These are phyloP conservation scores for Plantago ovata DNA, from an alignment of 257 asterid genomes.

Conservation along the genomic window DNA sequence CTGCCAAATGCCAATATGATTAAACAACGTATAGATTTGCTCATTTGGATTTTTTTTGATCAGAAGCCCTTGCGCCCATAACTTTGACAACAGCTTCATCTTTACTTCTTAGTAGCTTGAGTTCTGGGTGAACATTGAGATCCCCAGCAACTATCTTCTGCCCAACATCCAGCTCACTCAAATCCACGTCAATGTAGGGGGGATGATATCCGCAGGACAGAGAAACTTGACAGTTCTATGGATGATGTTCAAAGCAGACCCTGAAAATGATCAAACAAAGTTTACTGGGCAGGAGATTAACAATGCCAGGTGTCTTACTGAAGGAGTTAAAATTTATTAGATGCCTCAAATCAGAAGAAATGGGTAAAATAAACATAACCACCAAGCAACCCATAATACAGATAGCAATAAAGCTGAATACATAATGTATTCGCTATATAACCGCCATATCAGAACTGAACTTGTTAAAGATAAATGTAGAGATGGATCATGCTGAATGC, in stretches of 20 bases:
- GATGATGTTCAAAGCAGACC: constrained; percentile 68
- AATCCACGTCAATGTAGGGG: constrained; percentile 88
- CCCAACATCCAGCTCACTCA: constrained; percentile 85
- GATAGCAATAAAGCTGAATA: no score
- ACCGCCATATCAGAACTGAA: no score
- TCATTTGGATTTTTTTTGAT: constrained; percentile 47
- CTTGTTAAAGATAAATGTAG: no score
- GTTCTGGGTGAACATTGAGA: constrained; percentile 86
- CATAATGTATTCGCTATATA: no score
- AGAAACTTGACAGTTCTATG: constrained; percentile 74
- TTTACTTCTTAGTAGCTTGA: constrained; percentile 44
- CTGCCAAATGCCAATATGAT: neutral
- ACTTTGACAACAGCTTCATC: constrained; percentile 48
- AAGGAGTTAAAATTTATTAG: neutral
- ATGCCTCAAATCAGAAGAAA: no score
- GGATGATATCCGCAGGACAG: constrained; percentile 87
- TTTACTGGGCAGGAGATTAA: neutral
- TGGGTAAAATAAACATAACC: no score
- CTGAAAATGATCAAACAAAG: constrained; percentile 30
- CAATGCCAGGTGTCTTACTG: no score
- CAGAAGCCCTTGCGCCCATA: constrained; percentile 42
- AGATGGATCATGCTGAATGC: no score
- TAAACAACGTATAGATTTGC: neutral
- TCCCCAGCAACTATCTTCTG: constrained; percentile 71
- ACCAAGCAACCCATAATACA: no score